These are phyloP conservation scores for Aspergillus versicolor DNA, from an alignment of 2,329 filamentous ascomycete species.

Conservation along the genomic window DNA sequence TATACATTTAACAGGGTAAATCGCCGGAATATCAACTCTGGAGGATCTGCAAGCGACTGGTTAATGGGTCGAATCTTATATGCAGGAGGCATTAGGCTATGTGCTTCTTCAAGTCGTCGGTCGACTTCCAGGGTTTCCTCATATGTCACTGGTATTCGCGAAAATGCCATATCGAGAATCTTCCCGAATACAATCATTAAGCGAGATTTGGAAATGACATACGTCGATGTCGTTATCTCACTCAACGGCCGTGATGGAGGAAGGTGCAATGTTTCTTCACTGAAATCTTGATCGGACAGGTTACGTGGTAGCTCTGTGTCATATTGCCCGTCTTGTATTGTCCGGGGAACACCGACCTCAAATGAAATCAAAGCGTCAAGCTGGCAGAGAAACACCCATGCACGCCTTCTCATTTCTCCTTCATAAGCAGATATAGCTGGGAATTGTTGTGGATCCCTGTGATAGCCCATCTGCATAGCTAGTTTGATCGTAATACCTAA, in stretches of 20 bases:
- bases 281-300: conserved; percentile 61
- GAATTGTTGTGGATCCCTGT: conserved; percentile 58
- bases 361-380: conserved; percentile 63
- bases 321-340: conserved; percentile 59
- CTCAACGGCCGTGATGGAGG: conserved; percentile 54
- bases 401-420: conserved; percentile 53
- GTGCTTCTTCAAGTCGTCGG: conserved; percentile 33
- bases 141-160: conserved; percentile 33
- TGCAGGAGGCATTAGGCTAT: conserved; percentile 22
- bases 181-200: conserved; percentile 38
- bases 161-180: conserved; percentile 38
- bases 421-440: conserved; percentile 54
- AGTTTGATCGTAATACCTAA: conserved; percentile 56
- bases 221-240: conserved; percentile 52
- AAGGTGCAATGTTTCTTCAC: conserved; percentile 49
- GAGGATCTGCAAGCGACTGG: conserved; percentile 48
- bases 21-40: conserved; percentile 53
- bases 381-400: conserved; percentile 48
- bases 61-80: conserved; percentile 27
- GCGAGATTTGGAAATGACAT: conserved; percentile 36
- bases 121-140: conserved; percentile 39
- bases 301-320: conserved; percentile 62
- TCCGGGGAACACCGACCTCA: conserved; percentile 63
- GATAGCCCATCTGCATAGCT: conserved; percentile 63
- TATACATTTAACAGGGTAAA: conserved; percentile 54